These are phyloP conservation scores for Curvularia spicifera DNA, from an alignment of 2,329 filamentous ascomycete species.

Conservation along the genomic window DNA sequence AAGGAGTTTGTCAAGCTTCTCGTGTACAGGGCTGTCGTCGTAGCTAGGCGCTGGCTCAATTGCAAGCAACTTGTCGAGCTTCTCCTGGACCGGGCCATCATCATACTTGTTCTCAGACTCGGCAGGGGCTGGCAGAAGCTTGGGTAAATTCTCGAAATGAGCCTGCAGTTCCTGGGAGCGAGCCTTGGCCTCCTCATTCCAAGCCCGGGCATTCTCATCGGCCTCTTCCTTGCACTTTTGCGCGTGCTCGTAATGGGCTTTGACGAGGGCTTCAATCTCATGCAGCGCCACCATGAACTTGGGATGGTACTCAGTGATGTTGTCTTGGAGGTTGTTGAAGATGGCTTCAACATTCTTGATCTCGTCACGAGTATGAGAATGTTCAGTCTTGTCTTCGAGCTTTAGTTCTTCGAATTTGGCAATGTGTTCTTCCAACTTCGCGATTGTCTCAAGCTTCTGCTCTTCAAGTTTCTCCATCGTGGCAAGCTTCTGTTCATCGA, in stretches of 20 bases:
- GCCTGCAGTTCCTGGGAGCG: constrained; percentile 52
- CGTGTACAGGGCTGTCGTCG: constrained; percentile 61
- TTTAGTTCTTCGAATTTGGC: constrained; percentile 78
- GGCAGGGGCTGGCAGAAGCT: constrained; percentile 52
- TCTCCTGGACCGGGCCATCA: constrained; percentile 62
- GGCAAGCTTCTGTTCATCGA: constrained; percentile 80
- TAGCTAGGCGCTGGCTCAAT: constrained; percentile 27
- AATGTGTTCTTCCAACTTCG: constrained; percentile 74
- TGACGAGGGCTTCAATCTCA: constrained; percentile 82
- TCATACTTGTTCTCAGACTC: constrained; percentile 57
- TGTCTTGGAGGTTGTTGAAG: constrained; percentile 77
- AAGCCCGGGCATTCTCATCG: constrained; percentile 51
- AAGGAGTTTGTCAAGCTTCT: constrained; percentile 63
- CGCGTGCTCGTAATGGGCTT: constrained; percentile 87
- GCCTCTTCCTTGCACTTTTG: constrained; percentile 62
- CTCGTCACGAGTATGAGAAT: constrained; percentile 81
- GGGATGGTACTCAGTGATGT: constrained; percentile 83
- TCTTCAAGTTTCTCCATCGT: constrained; percentile 69
- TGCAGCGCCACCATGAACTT: constrained; percentile 86
- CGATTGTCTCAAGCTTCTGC: constrained; percentile 63
- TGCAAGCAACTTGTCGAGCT: constrained; percentile 59
- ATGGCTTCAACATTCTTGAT: constrained; percentile 75
- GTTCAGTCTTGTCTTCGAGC: constrained; percentile 75
- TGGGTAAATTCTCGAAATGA: constrained; percentile 52
- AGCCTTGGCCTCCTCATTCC: constrained; percentile 53